Percentiles rank a stretch among this genome's conserved stretches.
Conservation (phyloP, 169 alveolate species). For the Pseudocohnilembus persalinus region DNA sequence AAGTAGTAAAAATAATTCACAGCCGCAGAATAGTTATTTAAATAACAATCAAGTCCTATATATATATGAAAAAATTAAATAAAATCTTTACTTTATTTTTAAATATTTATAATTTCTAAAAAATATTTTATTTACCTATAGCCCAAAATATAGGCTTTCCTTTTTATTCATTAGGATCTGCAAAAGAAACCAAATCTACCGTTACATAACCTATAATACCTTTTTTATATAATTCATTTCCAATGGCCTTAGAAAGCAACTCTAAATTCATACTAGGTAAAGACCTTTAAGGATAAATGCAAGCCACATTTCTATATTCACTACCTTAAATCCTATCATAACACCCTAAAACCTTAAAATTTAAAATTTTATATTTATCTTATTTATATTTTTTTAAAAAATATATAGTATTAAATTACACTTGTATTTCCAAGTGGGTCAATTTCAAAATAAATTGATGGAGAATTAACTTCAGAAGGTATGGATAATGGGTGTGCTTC, state of each 20-base stretch:
- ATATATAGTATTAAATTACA: conserved; percentile 8
- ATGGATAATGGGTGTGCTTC: conserved; percentile 83
- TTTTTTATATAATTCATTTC: conserved; percentile 73
- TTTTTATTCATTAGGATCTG: conserved; percentile 54
- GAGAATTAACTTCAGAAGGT: conserved; percentile 63
- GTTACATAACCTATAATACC: conserved; percentile 85
- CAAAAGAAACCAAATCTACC: conserved; percentile 80
- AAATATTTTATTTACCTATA: conserved; percentile 2
- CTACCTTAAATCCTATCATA: conserved; percentile 82
- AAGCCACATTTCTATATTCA: conserved; percentile 75
- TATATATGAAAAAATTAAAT: conserved; percentile 9
- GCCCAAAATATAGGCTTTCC: conserved; percentile 79
- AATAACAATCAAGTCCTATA: conserved; percentile 62
- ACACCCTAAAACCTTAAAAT: conserved; percentile 56
- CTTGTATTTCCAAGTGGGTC: conserved; percentile 82
- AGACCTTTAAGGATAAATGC: conserved; percentile 75
- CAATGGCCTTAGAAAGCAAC: conserved; percentile 66
- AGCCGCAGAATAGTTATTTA: conserved; percentile 59
- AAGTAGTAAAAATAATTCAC: conserved; percentile 64
- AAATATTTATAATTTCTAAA: not conserved
- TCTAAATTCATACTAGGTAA: conserved; percentile 72
- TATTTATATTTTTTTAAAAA: not conserved
- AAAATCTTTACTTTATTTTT: too few species aligned
- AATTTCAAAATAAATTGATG: conserved; percentile 72
- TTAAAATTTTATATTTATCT: not conserved